Percentiles rank a stretch among this genome's conserved stretches.
These are phyloP conservation scores for Cladosporium sphaerospermum DNA, from an alignment of 2,329 filamentous ascomycete species.

Conservation along the genomic window DNA sequence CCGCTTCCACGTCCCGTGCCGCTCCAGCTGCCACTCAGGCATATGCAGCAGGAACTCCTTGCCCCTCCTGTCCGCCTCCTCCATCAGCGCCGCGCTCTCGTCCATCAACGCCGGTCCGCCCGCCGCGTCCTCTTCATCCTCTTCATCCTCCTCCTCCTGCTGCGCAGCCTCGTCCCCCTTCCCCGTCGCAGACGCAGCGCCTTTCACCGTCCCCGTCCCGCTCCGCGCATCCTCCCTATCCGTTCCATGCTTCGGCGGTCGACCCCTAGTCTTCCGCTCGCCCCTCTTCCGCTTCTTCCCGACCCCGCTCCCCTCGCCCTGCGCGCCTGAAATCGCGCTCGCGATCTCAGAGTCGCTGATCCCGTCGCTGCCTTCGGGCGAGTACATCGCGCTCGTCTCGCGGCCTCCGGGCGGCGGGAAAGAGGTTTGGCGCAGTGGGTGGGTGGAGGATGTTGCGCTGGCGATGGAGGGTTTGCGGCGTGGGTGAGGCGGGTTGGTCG, in stretches of 20 bases:
- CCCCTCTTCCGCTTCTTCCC: constrained; percentile 24
- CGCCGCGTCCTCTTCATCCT: constrained; percentile 52
- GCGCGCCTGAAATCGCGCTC: constrained; percentile 30
- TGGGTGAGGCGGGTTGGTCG: constrained; percentile 47
- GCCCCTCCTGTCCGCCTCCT: constrained; percentile 11
- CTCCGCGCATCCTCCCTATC: constrained; percentile 21
- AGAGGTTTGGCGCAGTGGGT: constrained; percentile 73
- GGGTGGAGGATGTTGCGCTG: constrained; percentile 49
- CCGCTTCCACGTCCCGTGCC: constrained; percentile 65
- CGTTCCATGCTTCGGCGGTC: constrained; percentile 17
- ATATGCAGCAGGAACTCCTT: constrained; percentile 47
- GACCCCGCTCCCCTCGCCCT: constrained; percentile 19
- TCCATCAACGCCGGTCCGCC: constrained; percentile 34
- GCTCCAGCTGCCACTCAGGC: constrained; percentile 59
- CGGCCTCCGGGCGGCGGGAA: constrained; percentile 55
- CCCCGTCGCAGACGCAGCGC: constrained; percentile 18
- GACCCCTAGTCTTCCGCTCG: constrained; percentile 21
- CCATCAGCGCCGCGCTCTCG: constrained; percentile 7
- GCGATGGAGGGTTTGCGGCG: constrained; percentile 65
- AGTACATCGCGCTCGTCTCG: constrained; percentile 17
- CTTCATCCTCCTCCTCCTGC: constrained; percentile 40
- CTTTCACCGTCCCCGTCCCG: constrained; percentile 31
- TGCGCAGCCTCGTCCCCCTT: constrained; percentile 32
- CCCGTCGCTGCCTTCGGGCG: constrained; percentile 22
- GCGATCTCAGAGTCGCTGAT: constrained; percentile 33